Percentiles rank a stretch among this genome's conserved stretches.
These are phyloP conservation scores for Ustilago xerochloae DNA, from an alignment of 1,284 basidiomycete genomes.

Conservation along the genomic window DNA sequence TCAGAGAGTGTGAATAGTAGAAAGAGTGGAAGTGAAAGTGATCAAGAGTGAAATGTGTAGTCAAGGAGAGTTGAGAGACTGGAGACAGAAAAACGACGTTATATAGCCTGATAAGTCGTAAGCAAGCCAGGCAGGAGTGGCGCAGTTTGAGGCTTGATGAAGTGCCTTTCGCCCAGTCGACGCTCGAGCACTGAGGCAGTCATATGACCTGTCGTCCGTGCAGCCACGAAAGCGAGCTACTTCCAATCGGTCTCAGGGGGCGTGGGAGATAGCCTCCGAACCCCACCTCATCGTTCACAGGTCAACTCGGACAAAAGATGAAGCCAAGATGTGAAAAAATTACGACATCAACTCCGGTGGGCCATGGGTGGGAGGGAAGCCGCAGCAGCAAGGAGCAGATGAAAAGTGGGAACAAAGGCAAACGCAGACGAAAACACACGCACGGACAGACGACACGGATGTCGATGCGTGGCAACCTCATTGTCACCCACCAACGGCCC, in stretches of 20 bases:
- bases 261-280: background rate
- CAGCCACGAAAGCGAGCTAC: no score
- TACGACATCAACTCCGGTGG: no score
- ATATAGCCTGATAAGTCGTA: background rate
- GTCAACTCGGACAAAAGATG: no score
- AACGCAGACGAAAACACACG: no score
- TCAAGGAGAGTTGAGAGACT: no score
- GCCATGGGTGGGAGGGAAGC: background rate
- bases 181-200: background rate
- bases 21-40: background rate
- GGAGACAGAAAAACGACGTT: no score
- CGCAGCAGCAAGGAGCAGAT: background rate
- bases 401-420: background rate
- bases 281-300: no score
- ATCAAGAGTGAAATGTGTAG: no score
- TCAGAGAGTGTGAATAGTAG: background rate
- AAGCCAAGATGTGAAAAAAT: no score
- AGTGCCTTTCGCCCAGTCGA: background rate
- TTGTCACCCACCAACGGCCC: no score
- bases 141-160: background rate
- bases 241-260: background rate
- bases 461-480: background rate
- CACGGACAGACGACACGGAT: constrained; percentile 1
- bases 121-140: no score
- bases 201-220: background rate